Conservation (phyloP, 2,329 filamentous ascomycete genomes). For the Aspergillus sp. region DNA sequence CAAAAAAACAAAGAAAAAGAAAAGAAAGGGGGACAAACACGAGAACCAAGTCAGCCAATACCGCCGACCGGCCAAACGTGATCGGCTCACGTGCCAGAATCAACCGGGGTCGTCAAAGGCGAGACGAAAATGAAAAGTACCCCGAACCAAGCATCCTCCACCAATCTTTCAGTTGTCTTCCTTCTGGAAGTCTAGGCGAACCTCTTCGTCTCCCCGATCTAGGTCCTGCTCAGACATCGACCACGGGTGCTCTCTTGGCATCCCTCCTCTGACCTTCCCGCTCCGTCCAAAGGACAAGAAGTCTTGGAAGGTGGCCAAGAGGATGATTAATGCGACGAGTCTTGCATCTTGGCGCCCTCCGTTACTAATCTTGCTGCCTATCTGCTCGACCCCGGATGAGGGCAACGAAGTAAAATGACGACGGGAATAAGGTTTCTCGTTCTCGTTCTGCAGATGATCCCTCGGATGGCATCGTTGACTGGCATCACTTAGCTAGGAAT, state of each 20-base stretch:
- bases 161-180: background rate
- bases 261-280: constrained; percentile 6
- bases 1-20: too few species aligned
- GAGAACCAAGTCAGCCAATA: background rate
- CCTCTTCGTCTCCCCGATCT: background rate
- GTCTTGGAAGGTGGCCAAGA: constrained; percentile 8
- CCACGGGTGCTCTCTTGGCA: constrained; percentile 8
- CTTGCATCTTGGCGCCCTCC: background rate
- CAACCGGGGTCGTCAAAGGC: background rate
- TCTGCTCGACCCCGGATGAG: background rate
- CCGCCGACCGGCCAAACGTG: background rate
- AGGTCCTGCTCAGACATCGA: background rate
- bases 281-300: constrained; percentile 2
- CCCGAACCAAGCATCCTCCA: background rate
- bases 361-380: constrained; percentile 7
- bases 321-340: background rate
- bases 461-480: background rate
- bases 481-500: background rate
- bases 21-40: background rate
- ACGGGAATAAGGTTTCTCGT: too few species aligned
- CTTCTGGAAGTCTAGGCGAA: background rate
- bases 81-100: background rate
- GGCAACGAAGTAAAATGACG: too few species aligned
- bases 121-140: background rate
- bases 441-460: too few species aligned